Evolutionary conservation across 495 filamentous ascomycete genomes (phyloP), one percentile per base, ranked within the genome.

Genomic region (Lophium mytilinum): DNA sequence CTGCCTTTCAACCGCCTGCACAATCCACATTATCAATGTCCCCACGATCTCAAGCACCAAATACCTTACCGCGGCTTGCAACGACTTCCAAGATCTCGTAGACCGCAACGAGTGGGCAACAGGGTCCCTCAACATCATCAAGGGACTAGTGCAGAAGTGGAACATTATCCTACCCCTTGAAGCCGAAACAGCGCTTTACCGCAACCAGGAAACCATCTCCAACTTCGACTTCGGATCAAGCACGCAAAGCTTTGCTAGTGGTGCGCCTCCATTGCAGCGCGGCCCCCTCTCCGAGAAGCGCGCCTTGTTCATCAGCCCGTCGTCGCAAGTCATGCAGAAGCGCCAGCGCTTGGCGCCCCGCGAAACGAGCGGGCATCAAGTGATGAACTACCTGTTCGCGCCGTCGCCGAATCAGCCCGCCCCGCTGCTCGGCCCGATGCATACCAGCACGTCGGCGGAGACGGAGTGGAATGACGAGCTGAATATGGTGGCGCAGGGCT

Each of bases 11-110:
- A 63, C 68, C n/a, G 60, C 70, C 6, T 65, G 63, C 37, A 71
- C 71, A 33, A 69, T 72, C 47, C 70, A 72, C 63, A 60, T 74
- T 4, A 47, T 69, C 18, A 64, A 69, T 48, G 43, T 74, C 1
- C 60, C 64, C 11, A 18, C 51, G 17, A 18, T 55, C 4, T 55
- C 65, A 2, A 30, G 56, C 3, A 43, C 54, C 14, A 19, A 41
- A 8, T 24, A 68, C 45, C 48, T 70, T 40, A 53, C 55, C 17
- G 52, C 42, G 5, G 56, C 59, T 17, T 61, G 73, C 33, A 46
- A 65, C 8, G 40, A 36, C 30, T 53, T 74, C n/a, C 59, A 68
- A 12, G 68, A 59, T 4, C 64, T 71, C 15, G 34, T 58, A 9
- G 4, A 24, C 15, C 47, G 55, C 42, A 60, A 61, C 35, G 24